These are phyloP conservation scores for Talaromyces sp. DNA, from an alignment of 2,329 filamentous ascomycete genomes.

Conservation along the genomic window DNA sequence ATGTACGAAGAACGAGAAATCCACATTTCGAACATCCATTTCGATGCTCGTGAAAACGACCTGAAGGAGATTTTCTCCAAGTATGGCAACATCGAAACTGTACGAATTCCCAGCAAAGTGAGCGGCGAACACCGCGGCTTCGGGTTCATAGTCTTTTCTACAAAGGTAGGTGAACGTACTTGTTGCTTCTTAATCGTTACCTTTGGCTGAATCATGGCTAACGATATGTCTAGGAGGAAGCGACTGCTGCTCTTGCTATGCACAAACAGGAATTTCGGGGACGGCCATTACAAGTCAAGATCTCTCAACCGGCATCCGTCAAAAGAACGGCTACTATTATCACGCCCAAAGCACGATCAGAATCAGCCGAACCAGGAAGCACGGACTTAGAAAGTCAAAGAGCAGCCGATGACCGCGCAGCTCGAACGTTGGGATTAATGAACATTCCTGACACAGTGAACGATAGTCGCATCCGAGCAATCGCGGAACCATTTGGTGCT, in stretches of 20 bases:
- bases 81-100: conserved; percentile 70
- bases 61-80: conserved; percentile 68
- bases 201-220: conserved; percentile 7
- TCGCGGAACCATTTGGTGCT: conserved; percentile 67
- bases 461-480: conserved; percentile 71
- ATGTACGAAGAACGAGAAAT: conserved; percentile 85
- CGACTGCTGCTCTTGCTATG: conserved; percentile 63
- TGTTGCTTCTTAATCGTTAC: neutral
- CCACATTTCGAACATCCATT: conserved; percentile 68
- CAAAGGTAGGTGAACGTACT: conserved; percentile 46
- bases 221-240: conserved; percentile 52
- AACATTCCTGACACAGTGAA: conserved; percentile 91
- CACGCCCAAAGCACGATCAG: conserved; percentile 38
- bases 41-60: conserved; percentile 62
- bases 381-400: conserved; percentile 38
- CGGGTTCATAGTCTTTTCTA: conserved; percentile 74
- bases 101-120: conserved; percentile 67
- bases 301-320: conserved; percentile 45
- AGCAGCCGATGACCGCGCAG: conserved; percentile 46
- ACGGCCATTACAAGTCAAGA: conserved; percentile 64
- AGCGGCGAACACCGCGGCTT: conserved; percentile 71
- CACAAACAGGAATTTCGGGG: conserved; percentile 68
- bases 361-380: conserved; percentile 30
- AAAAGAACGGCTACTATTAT: conserved; percentile 47
- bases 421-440: conserved; percentile 76